Evolutionary conservation across 352 stramenopile species (phyloP).

Genomic region (Globisporangium alternatum): DNA sequence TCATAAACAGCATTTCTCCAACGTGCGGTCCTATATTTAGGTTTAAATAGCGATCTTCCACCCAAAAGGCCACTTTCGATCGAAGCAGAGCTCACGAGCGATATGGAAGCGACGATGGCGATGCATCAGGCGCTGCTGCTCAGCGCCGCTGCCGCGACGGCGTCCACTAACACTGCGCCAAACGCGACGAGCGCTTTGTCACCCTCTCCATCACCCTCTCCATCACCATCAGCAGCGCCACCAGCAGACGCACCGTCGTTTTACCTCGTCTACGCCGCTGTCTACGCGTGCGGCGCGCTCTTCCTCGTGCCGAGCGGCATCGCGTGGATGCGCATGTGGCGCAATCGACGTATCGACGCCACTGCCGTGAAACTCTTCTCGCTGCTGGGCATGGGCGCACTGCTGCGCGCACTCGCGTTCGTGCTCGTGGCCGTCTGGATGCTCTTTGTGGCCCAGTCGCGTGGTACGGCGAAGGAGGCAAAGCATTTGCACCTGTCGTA

Average conservation of each 20-base stretch:
- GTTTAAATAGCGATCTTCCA: constrained; percentile 3
- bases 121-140: neutral
- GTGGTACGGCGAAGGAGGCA: constrained; percentile 32
- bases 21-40: no score
- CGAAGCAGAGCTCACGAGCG: neutral
- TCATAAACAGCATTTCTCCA: no score
- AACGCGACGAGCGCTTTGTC: neutral
- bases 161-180: neutral
- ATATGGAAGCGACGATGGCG: neutral
- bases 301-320: constrained; percentile 44
- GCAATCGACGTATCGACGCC: constrained; percentile 37
- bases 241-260: constrained; percentile 13
- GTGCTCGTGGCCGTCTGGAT: constrained; percentile 54
- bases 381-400: constrained; percentile 39
- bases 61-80: neutral
- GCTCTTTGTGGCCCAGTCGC: constrained; percentile 36
- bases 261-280: constrained; percentile 46
- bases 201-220: neutral
- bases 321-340: constrained; percentile 34
- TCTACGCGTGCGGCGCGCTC: constrained; percentile 48
- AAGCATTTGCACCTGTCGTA: constrained; percentile 57
- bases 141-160: neutral
- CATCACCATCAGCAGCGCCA: neutral
- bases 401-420: constrained; percentile 47
- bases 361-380: constrained; percentile 58